These are phyloP conservation scores for Calonectria multiphialidica DNA, from an alignment of 2,329 filamentous ascomycete species.

Conservation along the genomic window DNA sequence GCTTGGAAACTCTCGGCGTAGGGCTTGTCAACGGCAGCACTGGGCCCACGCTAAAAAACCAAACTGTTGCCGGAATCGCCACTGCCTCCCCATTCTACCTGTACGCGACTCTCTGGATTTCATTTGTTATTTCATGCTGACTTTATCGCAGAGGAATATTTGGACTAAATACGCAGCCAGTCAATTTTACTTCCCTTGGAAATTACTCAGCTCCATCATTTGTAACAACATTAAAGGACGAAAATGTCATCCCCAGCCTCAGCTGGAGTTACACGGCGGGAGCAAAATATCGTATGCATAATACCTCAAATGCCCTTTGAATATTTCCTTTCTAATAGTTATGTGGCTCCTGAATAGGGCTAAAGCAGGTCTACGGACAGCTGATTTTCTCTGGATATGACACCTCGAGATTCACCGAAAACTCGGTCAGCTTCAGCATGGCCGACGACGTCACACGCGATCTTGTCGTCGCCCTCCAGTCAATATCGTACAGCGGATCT, in stretches of 20 bases:
- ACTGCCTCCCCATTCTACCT: not conserved
- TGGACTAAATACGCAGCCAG: not conserved
- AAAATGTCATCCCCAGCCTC: not conserved
- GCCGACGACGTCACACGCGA: conserved; percentile 10
- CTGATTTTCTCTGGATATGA: conserved; percentile 11
- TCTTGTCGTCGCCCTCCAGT: conserved; percentile 5
- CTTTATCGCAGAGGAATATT: conserved; percentile 1
- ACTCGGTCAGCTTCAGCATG: conserved; percentile 2
- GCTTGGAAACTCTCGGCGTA: not conserved
- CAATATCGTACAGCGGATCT: not conserved
- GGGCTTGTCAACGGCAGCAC: conserved; percentile 7
- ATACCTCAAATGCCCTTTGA: not conserved
- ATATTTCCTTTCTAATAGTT: not conserved
- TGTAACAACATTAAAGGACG: not conserved
- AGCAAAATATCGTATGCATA: conserved; percentile 1
- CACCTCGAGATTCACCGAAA: conserved; percentile 6
- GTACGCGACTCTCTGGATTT: not conserved
- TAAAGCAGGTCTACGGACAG: conserved; percentile 3
- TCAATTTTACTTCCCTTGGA: conserved; percentile 3
- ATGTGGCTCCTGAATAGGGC: not conserved
- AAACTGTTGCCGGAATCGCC: not conserved
- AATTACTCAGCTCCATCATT: conserved; percentile 5
- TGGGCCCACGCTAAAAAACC: conserved; percentile 1
- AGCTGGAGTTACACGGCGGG: conserved; percentile 14
- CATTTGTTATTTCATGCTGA: not conserved